Base-by-base conservation (phyloP, 139 green algal species). In the Chlorella sp. region DNA sequence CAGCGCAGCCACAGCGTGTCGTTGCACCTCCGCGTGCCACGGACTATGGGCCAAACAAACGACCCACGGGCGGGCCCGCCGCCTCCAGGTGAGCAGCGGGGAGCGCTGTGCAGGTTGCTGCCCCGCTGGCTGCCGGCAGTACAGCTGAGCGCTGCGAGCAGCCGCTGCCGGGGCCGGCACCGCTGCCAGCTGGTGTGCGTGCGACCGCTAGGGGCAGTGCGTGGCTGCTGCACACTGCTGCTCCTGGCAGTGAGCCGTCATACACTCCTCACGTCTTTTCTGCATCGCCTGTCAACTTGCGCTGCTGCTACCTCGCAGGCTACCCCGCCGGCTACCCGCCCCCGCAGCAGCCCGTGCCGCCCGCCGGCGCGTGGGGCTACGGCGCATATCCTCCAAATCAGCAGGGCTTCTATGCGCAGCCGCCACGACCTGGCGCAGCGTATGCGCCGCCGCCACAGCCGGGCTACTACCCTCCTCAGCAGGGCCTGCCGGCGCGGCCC, bases 261-360 rank as follows among this genome's bases (percentile, higher is more conserved):
- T n/a, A n/a, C n/a, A n/a, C n/a, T n/a, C n/a, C n/a, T n/a, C n/a
- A n/a, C n/a, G n/a, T n/a, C n/a, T n/a, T n/a, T n/a, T n/a, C n/a
- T n/a, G n/a, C n/a, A n/a, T n/a, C n/a, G n/a, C n/a, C n/a, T n/a
- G n/a, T n/a, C n/a, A n/a, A n/a, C n/a, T n/a, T n/a, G n/a, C n/a
- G n/a, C n/a, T n/a, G n/a, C n/a, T n/a, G 6, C 36, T 9, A 1
- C 69, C 13, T 4, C 18, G 28, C 71, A 41, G 18, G 34, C 68
- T 74, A 20, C 34, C n/a, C 23, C 16, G 21, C 55, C 55, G 78
- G 78, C n/a, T 78, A 81, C 20, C 62, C 78, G 56, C 75, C 71
- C n/a, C 73, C 73, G 16, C 70, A 23, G 38, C 30, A 23, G 38
- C 39, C 21, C 39, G 70, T 18, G 12, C 28, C 70, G 7, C 70